These are phyloP conservation scores for Citrus inodora DNA, from an alignment of 345 rosid species.

Conservation along the genomic window DNA sequence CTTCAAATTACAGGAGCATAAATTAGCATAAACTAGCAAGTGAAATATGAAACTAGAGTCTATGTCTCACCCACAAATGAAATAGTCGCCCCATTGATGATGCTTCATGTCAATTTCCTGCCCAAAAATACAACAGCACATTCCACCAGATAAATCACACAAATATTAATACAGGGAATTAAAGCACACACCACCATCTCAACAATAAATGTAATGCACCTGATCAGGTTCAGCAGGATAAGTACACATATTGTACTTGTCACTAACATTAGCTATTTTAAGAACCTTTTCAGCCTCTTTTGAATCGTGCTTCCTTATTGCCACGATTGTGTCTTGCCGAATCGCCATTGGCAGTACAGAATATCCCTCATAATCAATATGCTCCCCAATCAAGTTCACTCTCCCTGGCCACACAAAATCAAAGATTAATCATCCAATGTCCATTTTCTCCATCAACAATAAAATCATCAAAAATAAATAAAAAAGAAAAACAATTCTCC, in stretches of 20 bases:
- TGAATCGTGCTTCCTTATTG: slow-evolving; percentile 54
- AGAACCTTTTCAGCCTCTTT: slow-evolving; percentile 49
- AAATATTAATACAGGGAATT: neutral
- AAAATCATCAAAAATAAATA: too few relatives aligned
- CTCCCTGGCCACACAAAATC: slow-evolving; percentile 50
- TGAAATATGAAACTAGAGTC: neutral
- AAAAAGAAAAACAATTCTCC: neutral
- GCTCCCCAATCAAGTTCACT: slow-evolving; percentile 97
- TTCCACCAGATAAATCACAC: neutral
- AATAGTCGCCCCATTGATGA: slow-evolving; percentile 95
- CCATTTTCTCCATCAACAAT: neutral
- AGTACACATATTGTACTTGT: slow-evolving; percentile 64
- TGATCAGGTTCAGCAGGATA: slow-evolving; percentile 85
- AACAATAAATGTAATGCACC: slow-evolving; percentile 34
- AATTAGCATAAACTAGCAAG: neutral
- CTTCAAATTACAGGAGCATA: neutral
- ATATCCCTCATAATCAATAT: slow-evolving; percentile 95
- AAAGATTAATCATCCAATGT: neutral
- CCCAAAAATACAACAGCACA: neutral
- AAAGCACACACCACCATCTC: neutral
- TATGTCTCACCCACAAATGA: slow-evolving; percentile 78
- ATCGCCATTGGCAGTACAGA: slow-evolving; percentile 98
- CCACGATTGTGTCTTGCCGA: slow-evolving; percentile 84
- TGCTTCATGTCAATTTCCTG: slow-evolving; percentile 90
- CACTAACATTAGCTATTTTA: slow-evolving; percentile 69